Base-by-base conservation (phyloP, 169 alveolate genomes). In the Cryptosporidium viatorum region DNA sequence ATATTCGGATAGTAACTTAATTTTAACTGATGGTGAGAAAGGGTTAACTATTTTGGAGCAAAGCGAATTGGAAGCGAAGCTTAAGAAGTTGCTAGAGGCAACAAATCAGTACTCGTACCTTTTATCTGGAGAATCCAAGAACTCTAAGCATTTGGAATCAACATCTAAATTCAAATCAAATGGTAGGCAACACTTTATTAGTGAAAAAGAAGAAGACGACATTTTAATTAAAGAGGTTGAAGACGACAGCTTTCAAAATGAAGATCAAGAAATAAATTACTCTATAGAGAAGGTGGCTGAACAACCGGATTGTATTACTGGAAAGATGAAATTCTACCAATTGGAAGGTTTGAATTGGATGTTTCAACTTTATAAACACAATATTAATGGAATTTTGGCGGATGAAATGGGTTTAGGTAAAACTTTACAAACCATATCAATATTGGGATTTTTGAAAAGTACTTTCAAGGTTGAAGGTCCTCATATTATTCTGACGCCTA, bases 391-490 rank as follows among this genome's bases (percentile, higher is more conserved):
- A 4, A 96, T 96, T 59, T 91, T 96, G 67, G 98, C 98, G 2
- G 98, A 96, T 94, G 98, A 96, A 74, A 96, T 96, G 98, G 98
- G 98, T 8, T 91, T 96, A 52, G 98, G 98, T 5, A 96, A 96
- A 91, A 96, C 98, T 31, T 94, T 96, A 3, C 93, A 96, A 69
- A 93, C 97, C 1, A 95, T 96, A 39, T 93, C 97, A 10, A 86
- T 96, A 85, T 59, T 96, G 9, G 97, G 96, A 9, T 91, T 58
- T 55, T 26, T 93, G 60, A 84, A 71, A 43, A 85, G 92, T 65
- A 33, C 68, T 37, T 87, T 85, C 67, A 59, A 69, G 18, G 91
- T 91, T 9, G 69, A 58, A 29, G 94, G 96, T 5, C 95, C 96
- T 33, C 94, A 93, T 87, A 84, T 95, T 70, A 93, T 95, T 58